Evolutionary conservation across 495 filamentous ascomycete species (phyloP).

Genomic region (Aspergillus diversus): DNA sequence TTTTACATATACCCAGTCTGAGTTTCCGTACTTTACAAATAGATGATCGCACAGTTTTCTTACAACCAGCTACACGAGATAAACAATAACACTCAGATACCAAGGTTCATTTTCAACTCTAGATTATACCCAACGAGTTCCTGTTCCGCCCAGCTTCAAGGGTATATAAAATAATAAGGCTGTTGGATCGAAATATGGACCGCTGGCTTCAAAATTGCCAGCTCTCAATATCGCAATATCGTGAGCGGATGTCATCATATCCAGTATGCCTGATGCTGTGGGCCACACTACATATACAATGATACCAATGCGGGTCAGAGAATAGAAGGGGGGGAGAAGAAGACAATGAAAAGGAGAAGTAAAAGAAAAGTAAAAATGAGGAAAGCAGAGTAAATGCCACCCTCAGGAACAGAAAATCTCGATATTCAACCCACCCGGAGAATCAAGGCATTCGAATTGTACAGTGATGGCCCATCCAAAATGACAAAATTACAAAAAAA

Average conservation of each 20-base stretch:
- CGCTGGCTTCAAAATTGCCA: slow-evolving; percentile 4
- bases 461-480: slow-evolving; percentile 28
- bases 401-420: slow-evolving; percentile 6
- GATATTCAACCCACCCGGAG: slow-evolving; percentile 16
- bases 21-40: not conserved
- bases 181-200: slow-evolving; percentile 23
- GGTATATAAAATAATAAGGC: slow-evolving; percentile 37
- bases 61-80: not conserved
- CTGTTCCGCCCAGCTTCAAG: slow-evolving; percentile 31
- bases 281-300: not conserved
- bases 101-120: slow-evolving; percentile 23
- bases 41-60: not conserved
- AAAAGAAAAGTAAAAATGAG: not conserved
- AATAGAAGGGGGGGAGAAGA: not conserved
- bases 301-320: not conserved
- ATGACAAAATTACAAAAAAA: slow-evolving; percentile 22
- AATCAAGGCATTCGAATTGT: slow-evolving; percentile 18
- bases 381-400: not conserved
- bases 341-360: not conserved
- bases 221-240: slow-evolving; percentile 1
- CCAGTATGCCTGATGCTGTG: slow-evolving; percentile 5
- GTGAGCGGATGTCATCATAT: slow-evolving; percentile 9
- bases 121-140: slow-evolving; percentile 22
- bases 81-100: slow-evolving; percentile 20
- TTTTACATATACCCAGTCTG: slow-evolving; percentile 23